phyloP scores from a whole-genome alignment of 805 yeast species.

The Schwanniomyces sp. region DNA sequence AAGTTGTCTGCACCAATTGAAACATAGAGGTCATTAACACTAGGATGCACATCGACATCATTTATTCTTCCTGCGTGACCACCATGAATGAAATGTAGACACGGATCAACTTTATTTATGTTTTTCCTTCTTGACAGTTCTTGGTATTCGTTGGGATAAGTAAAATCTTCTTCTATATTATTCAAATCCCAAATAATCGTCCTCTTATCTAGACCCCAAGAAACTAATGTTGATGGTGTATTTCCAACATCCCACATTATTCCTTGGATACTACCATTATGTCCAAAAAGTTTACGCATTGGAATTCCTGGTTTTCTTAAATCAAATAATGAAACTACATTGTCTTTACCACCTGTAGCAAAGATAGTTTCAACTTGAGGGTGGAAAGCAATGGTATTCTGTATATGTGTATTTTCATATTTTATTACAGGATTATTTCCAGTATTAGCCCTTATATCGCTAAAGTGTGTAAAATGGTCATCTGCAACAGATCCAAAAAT shows the following conservation, averaged over 20 bases:
- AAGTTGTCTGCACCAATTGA: slow-evolving; percentile 76
- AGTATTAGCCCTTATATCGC: slow-evolving; percentile 49
- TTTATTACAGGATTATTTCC: slow-evolving; percentile 42
- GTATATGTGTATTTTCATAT: slow-evolving; percentile 50
- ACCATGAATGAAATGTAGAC: slow-evolving; percentile 77
- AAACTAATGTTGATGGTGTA: slow-evolving; percentile 53
- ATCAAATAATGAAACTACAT: slow-evolving; percentile 73
- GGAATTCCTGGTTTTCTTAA: slow-evolving; percentile 60
- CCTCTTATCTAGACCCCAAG: slow-evolving; percentile 65
- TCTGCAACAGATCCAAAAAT: slow-evolving; percentile 74
- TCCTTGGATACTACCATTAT: slow-evolving; percentile 43
- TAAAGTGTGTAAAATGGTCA: slow-evolving; percentile 59
- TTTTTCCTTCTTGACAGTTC: slow-evolving; percentile 56
- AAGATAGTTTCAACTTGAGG: slow-evolving; percentile 53
- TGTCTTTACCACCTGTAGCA: slow-evolving; percentile 80
- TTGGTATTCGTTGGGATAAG: slow-evolving; percentile 32
- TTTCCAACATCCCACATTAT: slow-evolving; percentile 51
- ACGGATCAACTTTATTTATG: slow-evolving; percentile 60
- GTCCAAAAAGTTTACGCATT: slow-evolving; percentile 67
- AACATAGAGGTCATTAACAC: slow-evolving; percentile 54
- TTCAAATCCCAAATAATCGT: slow-evolving; percentile 74
- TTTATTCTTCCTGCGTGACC: slow-evolving; percentile 76
- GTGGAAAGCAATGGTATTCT: slow-evolving; percentile 69
- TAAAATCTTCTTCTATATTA: slow-evolving; percentile 54
- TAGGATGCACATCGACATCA: slow-evolving; percentile 69